Percentiles rank a stretch among this genome's conserved stretches.
These are phyloP conservation scores for Botryotinia calthae DNA, from an alignment of 2,329 filamentous ascomycete genomes.

Conservation along the genomic window DNA sequence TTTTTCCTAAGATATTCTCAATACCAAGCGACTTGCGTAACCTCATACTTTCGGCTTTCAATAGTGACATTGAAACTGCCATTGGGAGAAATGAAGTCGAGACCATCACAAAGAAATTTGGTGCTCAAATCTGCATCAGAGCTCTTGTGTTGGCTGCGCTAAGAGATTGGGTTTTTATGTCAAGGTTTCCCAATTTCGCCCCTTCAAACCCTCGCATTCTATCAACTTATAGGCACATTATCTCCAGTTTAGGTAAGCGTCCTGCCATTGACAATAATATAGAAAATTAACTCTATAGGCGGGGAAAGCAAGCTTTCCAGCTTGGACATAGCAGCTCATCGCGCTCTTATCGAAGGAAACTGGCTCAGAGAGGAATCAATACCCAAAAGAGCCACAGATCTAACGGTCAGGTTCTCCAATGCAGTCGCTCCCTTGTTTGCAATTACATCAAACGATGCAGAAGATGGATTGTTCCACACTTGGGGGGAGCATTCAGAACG, in stretches of 20 bases:
- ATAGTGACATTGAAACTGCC: not conserved
- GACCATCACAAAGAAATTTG: not conserved
- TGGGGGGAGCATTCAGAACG: constrained; percentile 15
- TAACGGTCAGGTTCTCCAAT: constrained; percentile 13
- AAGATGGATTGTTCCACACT: constrained; percentile 13
- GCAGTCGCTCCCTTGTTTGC: constrained; percentile 22
- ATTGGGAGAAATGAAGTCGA: not conserved
- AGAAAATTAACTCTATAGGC: constrained; percentile 4
- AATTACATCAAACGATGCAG: not conserved
- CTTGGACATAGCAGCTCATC: constrained; percentile 25
- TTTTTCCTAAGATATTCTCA: not conserved
- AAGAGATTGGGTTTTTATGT: constrained; percentile 24
- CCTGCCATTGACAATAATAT: too few relatives aligned
- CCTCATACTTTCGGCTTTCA: constrained; percentile 5
- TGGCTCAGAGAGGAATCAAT: constrained; percentile 16
- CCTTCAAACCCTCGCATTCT: constrained; percentile 5
- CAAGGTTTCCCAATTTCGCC: constrained; percentile 22
- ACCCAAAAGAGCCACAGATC: constrained; percentile 14
- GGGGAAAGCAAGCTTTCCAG: constrained; percentile 16
- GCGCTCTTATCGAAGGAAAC: not conserved
- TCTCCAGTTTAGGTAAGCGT: constrained; percentile 17
- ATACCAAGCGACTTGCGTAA: constrained; percentile 4
- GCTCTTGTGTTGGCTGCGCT: constrained; percentile 18
- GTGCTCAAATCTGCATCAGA: constrained; percentile 6
- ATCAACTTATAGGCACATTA: constrained; percentile 19